phyloP scores from a whole-genome alignment of 2,329 filamentous ascomycete species.

The Cladophialophora chaetospira region DNA sequence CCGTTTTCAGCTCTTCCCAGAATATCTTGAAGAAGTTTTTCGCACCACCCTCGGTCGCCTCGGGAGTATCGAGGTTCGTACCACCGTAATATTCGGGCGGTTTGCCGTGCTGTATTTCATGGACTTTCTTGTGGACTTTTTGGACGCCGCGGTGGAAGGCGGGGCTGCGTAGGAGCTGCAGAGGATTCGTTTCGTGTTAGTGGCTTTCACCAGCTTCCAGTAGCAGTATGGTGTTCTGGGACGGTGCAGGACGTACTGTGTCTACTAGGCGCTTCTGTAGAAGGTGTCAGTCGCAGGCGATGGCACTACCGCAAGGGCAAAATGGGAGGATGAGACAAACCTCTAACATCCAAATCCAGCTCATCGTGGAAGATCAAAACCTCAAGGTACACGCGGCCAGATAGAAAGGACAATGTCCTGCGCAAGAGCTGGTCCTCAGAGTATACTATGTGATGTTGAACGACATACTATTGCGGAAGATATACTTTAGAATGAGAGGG shows the following conservation, averaged over 20 bases:
- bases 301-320: not conserved
- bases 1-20: conserved; percentile 47
- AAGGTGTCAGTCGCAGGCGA: conserved; percentile 5
- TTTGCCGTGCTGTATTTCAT: conserved; percentile 45
- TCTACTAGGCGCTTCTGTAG: conserved; percentile 26
- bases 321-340: conserved; percentile 17
- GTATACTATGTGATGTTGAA: not conserved
- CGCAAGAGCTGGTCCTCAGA: not conserved
- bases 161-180: conserved; percentile 44
- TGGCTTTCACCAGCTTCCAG: not conserved
- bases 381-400: not conserved
- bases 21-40: conserved; percentile 43
- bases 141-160: conserved; percentile 48
- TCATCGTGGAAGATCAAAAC: conserved; percentile 13
- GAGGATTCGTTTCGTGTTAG: conserved; percentile 1
- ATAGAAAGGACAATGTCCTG: not conserved
- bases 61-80: conserved; percentile 41
- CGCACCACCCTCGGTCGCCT: conserved; percentile 31
- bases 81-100: conserved; percentile 48
- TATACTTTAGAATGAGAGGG: not conserved
- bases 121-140: conserved; percentile 45
- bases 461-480: not conserved
- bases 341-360: conserved; percentile 31
- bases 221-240: conserved; percentile 11
- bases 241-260: conserved; percentile 18